phyloP scores from a whole-genome alignment of 1,284 basidiomycete species.

The Leccinum pallidistipes region DNA sequence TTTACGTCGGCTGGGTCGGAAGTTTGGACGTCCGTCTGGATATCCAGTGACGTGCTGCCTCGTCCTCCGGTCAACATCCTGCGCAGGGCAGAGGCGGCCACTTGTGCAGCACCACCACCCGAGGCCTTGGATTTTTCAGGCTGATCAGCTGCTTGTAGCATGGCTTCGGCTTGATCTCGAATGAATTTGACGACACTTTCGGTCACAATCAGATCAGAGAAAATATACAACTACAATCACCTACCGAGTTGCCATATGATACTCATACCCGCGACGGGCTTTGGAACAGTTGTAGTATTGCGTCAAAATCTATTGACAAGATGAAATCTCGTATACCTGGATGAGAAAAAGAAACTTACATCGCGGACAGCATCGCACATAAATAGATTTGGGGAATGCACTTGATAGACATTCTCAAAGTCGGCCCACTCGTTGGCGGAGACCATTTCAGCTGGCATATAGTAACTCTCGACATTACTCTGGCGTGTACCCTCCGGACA shows the following conservation, averaged over 20 bases:
- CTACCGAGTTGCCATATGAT: slow-evolving; percentile 85
- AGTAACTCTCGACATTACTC: slow-evolving; percentile 46
- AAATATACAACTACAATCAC: slow-evolving; percentile 23
- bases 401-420: slow-evolving; percentile 90
- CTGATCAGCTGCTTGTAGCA: slow-evolving; percentile 36
- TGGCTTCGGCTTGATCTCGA: slow-evolving; percentile 69
- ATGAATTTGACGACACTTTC: slow-evolving; percentile 81
- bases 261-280: slow-evolving; percentile 77
- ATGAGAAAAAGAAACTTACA: slow-evolving; percentile 42
- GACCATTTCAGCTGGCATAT: slow-evolving; percentile 65
- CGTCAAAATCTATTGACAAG: slow-evolving; percentile 64
- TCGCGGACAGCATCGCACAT: slow-evolving; percentile 81
- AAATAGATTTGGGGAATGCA: slow-evolving; percentile 86
- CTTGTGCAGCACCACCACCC: slow-evolving; percentile 51
- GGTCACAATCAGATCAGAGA: slow-evolving; percentile 8
- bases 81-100: slow-evolving; percentile 61
- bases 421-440: slow-evolving; percentile 74
- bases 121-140: slow-evolving; percentile 37
- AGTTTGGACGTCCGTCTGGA: slow-evolving; percentile 31
- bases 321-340: slow-evolving; percentile 5
- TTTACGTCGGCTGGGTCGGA: slow-evolving; percentile 41
- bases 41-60: slow-evolving; percentile 46
- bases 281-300: slow-evolving; percentile 90
- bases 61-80: slow-evolving; percentile 58
- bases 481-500: slow-evolving; percentile 35